Conservation (phyloP, 2,329 filamentous ascomycete genomes). For the Venturia asperata region DNA sequence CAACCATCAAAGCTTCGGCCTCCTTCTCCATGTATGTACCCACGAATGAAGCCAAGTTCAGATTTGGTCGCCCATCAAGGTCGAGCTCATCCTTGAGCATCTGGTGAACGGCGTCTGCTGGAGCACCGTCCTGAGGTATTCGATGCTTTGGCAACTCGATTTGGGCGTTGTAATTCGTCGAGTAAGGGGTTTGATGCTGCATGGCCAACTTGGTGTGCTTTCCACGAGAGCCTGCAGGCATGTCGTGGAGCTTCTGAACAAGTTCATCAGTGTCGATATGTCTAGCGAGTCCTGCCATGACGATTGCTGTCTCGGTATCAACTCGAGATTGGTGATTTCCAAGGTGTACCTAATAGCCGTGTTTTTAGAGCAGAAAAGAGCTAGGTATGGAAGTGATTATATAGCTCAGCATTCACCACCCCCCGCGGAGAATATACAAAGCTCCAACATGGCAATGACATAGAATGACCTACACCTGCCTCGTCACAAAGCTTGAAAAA, state of each 20-base stretch:
- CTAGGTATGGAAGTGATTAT: neutral
- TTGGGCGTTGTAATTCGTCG: conserved; percentile 49
- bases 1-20: conserved; percentile 56
- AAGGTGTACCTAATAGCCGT: neutral
- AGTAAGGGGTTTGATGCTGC: conserved; percentile 50
- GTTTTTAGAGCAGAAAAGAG: neutral
- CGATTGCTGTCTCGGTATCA: conserved; percentile 18
- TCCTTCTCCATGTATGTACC: conserved; percentile 65
- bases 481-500: conserved; percentile 21
- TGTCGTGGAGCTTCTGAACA: conserved; percentile 45
- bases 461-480: conserved; percentile 9
- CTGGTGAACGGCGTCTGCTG: conserved; percentile 57
- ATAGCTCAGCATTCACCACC: neutral
- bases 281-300: conserved; percentile 44
- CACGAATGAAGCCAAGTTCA: conserved; percentile 65
- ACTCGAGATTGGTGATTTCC: neutral
- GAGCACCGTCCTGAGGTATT: conserved; percentile 51
- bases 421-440: neutral
- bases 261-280: conserved; percentile 45
- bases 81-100: conserved; percentile 47
- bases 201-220: conserved; percentile 19
- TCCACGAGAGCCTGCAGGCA: conserved; percentile 36
- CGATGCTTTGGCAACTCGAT: conserved; percentile 53
- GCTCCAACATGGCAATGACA: neutral
- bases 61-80: conserved; percentile 57